Conservation (phyloP, 2,329 filamentous ascomycete genomes). For the Didymella lethalis region DNA sequence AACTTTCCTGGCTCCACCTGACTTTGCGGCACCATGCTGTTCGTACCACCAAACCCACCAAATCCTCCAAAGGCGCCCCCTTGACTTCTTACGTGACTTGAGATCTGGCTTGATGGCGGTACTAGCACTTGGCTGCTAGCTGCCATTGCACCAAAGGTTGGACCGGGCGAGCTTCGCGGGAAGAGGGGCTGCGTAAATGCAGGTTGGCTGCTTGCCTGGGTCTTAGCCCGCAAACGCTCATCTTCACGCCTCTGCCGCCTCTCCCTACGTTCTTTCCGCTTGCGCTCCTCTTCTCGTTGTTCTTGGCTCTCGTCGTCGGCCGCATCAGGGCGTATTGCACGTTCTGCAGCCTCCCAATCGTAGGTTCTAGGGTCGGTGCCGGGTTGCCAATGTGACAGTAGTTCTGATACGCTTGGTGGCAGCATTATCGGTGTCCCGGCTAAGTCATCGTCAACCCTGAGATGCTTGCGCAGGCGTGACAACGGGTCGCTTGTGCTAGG, state of each 20-base stretch:
- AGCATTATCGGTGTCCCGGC: slow-evolving; percentile 25
- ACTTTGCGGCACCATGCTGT: slow-evolving; percentile 30
- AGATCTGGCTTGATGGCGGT: slow-evolving; percentile 25
- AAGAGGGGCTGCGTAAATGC: slow-evolving; percentile 27
- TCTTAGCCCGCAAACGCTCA: slow-evolving; percentile 33
- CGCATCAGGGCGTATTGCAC: slow-evolving; percentile 34
- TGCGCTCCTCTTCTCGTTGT: slow-evolving; percentile 49
- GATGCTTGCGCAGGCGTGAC: slow-evolving; percentile 49
- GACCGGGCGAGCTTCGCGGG: slow-evolving; percentile 42
- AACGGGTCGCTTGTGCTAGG: slow-evolving; percentile 26
- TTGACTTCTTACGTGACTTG: slow-evolving; percentile 18
- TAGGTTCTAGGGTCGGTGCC: slow-evolving; percentile 52
- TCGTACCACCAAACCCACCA: slow-evolving; percentile 17
- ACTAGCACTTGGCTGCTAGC: slow-evolving; percentile 38
- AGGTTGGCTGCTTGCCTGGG: slow-evolving; percentile 32
- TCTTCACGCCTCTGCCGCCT: slow-evolving; percentile 53
- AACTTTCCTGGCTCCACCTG: slow-evolving; percentile 49
- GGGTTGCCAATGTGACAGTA: slow-evolving; percentile 54
- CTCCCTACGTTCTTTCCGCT: slow-evolving; percentile 51
- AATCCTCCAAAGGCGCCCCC: slow-evolving; percentile 15
- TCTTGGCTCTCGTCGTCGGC: slow-evolving; percentile 49
- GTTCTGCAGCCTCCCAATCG: slow-evolving; percentile 51
- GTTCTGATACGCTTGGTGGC: slow-evolving; percentile 43
- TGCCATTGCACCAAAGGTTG: slow-evolving; percentile 26
- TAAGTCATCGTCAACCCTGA: slow-evolving; percentile 41